Evolutionary conservation across 1,284 basidiomycete genomes (phyloP), one percentile per base, ranked within the genome.

Genomic region (Thecaphora frezii): DNA sequence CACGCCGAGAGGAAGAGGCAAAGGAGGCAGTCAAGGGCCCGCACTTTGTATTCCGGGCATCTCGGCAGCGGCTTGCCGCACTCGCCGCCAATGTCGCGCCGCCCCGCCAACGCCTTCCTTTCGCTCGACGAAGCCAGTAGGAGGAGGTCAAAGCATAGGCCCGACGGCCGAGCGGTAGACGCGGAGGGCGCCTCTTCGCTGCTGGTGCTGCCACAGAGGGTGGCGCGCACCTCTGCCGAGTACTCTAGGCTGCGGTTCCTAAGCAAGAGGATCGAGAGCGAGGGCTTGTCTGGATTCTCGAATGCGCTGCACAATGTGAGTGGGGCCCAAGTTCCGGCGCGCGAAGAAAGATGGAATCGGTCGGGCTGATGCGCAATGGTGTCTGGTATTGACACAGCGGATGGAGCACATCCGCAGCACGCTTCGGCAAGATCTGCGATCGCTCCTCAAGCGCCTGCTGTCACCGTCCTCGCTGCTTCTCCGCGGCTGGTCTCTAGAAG

Each of bases 201-300:
- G 19, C 53, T 58, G 2, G 59, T 58, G 2, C 48, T 56, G 1
- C 46, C 88, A 4, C 96, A 96, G 78, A 87, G 91, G 71, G 83
- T 97, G 4, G 85, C 86, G 16, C 86, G 93, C 46, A 89, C 93
- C 16, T 91, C 92, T 13, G 83, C 87, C 13, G 93, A 96, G 79
- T 96, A 93, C 76, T 90, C 86, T 2, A 92, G 97, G 76, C 83
- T 97, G n/a, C 83, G 91, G 33, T 97, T 97, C 77, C 89, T 96
- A 67, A 84, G 87, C 37, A 85, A 86, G 18, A 93, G 96, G 77
- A 90, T 92, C 18, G 83, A 85, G 12, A 81, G 82, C 13, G 87
- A 91, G 68, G 84, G 84, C 1, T 90, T 90, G 75, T 83, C 83
- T 10, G 49, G 45, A 9, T 91, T 91, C 69, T 86, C 93, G 2